These are phyloP conservation scores for Aspergillus proliferans DNA, from an alignment of 2,329 filamentous ascomycete genomes.

Conservation along the genomic window DNA sequence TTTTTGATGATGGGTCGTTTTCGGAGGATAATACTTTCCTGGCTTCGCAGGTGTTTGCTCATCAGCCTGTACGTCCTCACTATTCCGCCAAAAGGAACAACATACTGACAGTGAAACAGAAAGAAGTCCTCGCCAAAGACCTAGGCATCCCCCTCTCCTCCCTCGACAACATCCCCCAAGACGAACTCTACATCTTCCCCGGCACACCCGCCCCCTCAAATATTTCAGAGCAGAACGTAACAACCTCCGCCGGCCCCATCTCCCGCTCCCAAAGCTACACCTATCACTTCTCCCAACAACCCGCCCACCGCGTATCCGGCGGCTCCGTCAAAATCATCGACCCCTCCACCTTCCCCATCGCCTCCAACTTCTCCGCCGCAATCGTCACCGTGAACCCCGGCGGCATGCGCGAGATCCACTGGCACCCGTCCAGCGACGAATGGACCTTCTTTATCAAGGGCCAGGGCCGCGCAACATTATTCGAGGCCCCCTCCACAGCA, in stretches of 20 bases:
- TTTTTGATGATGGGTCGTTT: slow-evolving; percentile 57
- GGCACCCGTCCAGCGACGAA: slow-evolving; percentile 7
- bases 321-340: slow-evolving; percentile 69
- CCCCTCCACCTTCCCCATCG: slow-evolving; percentile 68
- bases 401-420: slow-evolving; percentile 55
- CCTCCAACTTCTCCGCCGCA: slow-evolving; percentile 66
- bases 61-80: slow-evolving; percentile 23
- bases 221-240: slow-evolving; percentile 60
- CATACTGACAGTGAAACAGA: slow-evolving; percentile 17
- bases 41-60: slow-evolving; percentile 56
- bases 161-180: slow-evolving; percentile 58
- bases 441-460: slow-evolving; percentile 8
- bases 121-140: slow-evolving; percentile 51
- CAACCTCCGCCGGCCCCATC: slow-evolving; percentile 55
- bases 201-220: slow-evolving; percentile 57
- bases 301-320: slow-evolving; percentile 59
- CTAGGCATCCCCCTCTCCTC: slow-evolving; percentile 44
- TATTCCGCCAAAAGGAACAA: neutral
- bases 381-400: slow-evolving; percentile 66
- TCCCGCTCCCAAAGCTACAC: slow-evolving; percentile 62
- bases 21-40: slow-evolving; percentile 70
- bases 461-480: slow-evolving; percentile 59
- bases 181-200: slow-evolving; percentile 72
- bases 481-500: slow-evolving; percentile 61
- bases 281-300: slow-evolving; percentile 65